Base-by-base conservation (phyloP, 768 basidiomycete species). In the Terana coerulea region DNA sequence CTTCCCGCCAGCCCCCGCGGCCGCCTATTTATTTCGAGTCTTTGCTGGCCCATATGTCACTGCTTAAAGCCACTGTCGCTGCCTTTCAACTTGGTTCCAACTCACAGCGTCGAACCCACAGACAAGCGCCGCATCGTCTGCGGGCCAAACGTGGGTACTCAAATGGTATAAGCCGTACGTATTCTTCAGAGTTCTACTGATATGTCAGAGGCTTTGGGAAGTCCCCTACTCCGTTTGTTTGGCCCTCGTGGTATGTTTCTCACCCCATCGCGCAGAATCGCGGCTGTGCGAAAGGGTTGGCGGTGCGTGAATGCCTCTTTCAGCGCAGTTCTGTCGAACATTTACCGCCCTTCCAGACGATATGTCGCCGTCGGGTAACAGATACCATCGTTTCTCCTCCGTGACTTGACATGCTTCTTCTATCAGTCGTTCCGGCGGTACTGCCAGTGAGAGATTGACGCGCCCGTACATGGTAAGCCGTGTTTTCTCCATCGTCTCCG, bases 261-360 rank as follows among this genome's bases (percentile, higher is more conserved):
- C 52, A 54, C 46, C 48, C 48, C 33, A 19, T 36, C 48, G 34
- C 53, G 49, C 30, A 26, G 44, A 29, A 47, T 49, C 46, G 33
- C 37, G 44, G 34, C 35, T 37, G 26, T 40, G 42, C 51, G 39
- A 36, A 10, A 22, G 6, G 14, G n/a, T 36, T n/a, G 33, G 50
- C 53, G 53, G 53, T 24, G 33, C 52, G 22, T 19, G 30, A 19
- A 43, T 54, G 43, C 56, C 56, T 54, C 47, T 49, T 57, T 51
- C 24, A 51, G 56, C 52, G 21, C 34, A 33, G 29, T 58, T 58
- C 53, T 58, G 53, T 51, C 52, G 47, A 51, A 33, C 49, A 47
- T 46, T 47, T 51, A 43, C 49, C 49, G 47, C 53, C 15, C 40
- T 47, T 22, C 40, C 15, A 17, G 17, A 33, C n/a, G 35, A 39